Evolutionary conservation across 2,329 filamentous ascomycete genomes (phyloP), one percentile per base, ranked within the genome.

Genomic region (Neurospora sp.): DNA sequence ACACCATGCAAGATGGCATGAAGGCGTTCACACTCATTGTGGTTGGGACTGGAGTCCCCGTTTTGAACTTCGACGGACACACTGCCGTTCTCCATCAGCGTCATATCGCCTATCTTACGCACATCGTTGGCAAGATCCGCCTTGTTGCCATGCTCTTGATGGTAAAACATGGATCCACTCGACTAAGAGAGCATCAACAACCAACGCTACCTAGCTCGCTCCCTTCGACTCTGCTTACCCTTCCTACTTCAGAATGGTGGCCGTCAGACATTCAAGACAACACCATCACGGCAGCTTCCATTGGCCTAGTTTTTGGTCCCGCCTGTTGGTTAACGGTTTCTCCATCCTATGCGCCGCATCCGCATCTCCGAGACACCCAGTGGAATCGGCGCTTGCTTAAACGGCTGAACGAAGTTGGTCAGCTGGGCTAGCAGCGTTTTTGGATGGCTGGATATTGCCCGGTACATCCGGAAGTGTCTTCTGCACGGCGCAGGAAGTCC

Each of bases 1-100:
- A 40, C 43, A 38, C 19, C 66, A 68, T 69, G 66, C 69, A 66
- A 62, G 46, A 69, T 69, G 68, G 68, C 69, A 40, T 36, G 28
- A 67, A 68, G 12, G 36, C 46, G 28, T 17, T 36, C 52, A 62
- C 12, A 62, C 8, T 62, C 52, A 36, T 36, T 33, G 28, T 33
- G 28, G 23, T 33, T 33, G 23, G 52, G 52, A 62, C 52, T 62
- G 3, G 23, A 62, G 52, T 33, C 28, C 23, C 52, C 52, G 52
- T 36, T 62, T 33, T 15, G 15, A 33, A n/a, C 23, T 17, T 62
- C 15, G 12, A 62, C 28, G 6, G 23, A 62, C 12, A 62, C 15
- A 33, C 12, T 36, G 28, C 28, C 52, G 28, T 62, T 62, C 52
- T 33, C 46, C 52, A 33, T 62, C 33, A 15, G 52, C 15, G 6